Conservation (phyloP, 2,329 filamentous ascomycete species). For the Lecanicillium sp. region DNA sequence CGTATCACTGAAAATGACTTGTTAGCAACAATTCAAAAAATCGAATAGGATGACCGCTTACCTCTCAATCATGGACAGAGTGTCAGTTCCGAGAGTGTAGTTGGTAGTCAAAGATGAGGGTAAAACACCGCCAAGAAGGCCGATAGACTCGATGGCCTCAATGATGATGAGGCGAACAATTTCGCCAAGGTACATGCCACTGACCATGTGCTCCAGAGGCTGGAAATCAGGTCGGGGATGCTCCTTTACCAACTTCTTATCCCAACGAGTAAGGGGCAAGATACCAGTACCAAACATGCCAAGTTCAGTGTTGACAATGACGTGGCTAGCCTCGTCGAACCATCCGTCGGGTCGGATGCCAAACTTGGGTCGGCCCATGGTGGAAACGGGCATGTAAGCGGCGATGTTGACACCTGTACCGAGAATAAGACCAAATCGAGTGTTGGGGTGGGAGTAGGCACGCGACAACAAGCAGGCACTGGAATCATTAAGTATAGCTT, state of each 20-base stretch:
- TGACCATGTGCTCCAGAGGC: constrained; percentile 53
- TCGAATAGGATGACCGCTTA: constrained; percentile 25
- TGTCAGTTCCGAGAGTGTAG: constrained; percentile 54
- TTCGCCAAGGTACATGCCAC: constrained; percentile 60
- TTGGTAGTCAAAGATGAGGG: constrained; percentile 42
- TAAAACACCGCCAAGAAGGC: constrained; percentile 46
- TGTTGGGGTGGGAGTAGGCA: constrained; percentile 49
- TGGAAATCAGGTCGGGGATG: constrained; percentile 53
- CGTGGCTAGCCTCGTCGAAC: constrained; percentile 50
- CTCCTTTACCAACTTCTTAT: constrained; percentile 39
- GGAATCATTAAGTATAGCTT: constrained; percentile 59
- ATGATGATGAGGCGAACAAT: constrained; percentile 49
- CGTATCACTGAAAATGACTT: constrained; percentile 31
- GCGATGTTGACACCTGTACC: constrained; percentile 62
- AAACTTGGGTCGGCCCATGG: constrained; percentile 48
- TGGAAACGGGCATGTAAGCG: constrained; percentile 51
- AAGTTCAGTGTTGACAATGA: constrained; percentile 60
- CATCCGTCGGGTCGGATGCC: constrained; percentile 45
- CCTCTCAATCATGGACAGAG: constrained; percentile 49
- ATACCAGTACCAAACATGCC: constrained; percentile 57
- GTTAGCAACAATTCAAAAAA: constrained; percentile 12
- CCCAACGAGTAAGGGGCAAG: constrained; percentile 54
- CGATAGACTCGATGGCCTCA: constrained; percentile 48
- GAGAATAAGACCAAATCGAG: constrained; percentile 56
- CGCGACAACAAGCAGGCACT: constrained; percentile 58